Base-by-base conservation (phyloP, 345 rosid genomes). In the Syzygium aromaticum region DNA sequence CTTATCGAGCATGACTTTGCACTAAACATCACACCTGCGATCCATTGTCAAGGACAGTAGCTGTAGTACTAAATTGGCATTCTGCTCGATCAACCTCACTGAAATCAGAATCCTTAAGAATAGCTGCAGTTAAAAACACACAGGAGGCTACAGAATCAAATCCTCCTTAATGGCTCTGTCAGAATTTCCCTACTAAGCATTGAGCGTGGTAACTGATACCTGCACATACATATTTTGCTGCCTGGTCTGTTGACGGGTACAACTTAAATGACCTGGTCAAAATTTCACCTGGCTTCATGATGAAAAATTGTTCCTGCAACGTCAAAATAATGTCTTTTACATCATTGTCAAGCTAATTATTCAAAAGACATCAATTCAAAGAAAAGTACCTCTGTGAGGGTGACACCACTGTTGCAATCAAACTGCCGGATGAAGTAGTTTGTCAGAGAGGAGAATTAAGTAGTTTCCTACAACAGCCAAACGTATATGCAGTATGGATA, bases 21-120 rank as follows among this genome's bases (percentile, higher is more conserved):
- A 57, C 87, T 73, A 61, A 85, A 73, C 64, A 40, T 17, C 49
- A 67, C 88, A 97, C 98, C 98, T 96, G 98, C 67, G 98, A 90
- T 91, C 98, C 98, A 93, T 95, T 97, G 88, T 96, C 96, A 56
- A 95, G 90, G 87, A 94, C 86, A 2, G 99, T 97, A 46, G 96
- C 94, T 25, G 95, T 96, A 49, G 99, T 96, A 89, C 92, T 95
- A 89, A 95, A 98, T 73, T 95, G 98, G 90, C 97, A 96, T 86
- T 95, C 98, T 22, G 98, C 98, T 93, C 98, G 92, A 89, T 96
- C 99, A 86, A 92, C 97, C 92, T 96, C 99, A 49, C 33, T 91
- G 89, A 95, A 97, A 88, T 93, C 95, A 52, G 99, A 95, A 84
- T 97, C 98, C 93, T 96, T 95, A 16, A 97, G 91, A 88, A 95